Conservation (phyloP, 768 basidiomycete genomes). For the Gautieria morchelliformis region DNA sequence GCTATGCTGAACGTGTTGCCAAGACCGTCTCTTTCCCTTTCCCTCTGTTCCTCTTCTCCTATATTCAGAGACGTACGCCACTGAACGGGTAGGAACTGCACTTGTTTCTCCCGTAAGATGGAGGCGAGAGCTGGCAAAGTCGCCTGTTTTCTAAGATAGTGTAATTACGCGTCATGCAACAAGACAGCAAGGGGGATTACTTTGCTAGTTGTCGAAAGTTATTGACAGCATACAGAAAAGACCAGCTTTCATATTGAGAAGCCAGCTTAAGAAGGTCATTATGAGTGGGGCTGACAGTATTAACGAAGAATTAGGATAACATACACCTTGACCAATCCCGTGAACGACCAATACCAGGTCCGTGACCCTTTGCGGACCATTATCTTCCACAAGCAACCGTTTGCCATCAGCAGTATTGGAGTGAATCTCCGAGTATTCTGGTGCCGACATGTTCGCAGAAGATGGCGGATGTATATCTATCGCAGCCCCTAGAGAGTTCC, state of each 20-base stretch:
- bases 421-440: background rate
- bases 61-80: constrained; percentile 30
- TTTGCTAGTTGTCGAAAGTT: constrained; percentile 27
- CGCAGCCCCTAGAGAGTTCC: background rate
- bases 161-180: background rate
- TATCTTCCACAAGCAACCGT: constrained; percentile 5
- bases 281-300: background rate
- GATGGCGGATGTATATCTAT: background rate
- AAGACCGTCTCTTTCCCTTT: constrained; percentile 29
- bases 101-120: constrained; percentile 30
- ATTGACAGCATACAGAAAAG: constrained; percentile 34
- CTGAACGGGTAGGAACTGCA: constrained; percentile 33
- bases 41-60: constrained; percentile 24
- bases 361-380: constrained; percentile 21
- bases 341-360: constrained; percentile 35
- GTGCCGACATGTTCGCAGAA: background rate
- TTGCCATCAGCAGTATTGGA: constrained; percentile 10
- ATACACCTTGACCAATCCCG: constrained; percentile 29
- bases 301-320: background rate
- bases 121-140: constrained; percentile 27
- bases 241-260: constrained; percentile 29
- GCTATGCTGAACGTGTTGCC: constrained; percentile 32
- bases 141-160: constrained; percentile 23
- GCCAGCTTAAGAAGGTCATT: constrained; percentile 17
- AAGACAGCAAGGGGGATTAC: constrained; percentile 12